Percentiles rank a stretch among this genome's conserved stretches.
Conservation (phyloP, 169 alveolate species). For the Plasmodium fragile region DNA sequence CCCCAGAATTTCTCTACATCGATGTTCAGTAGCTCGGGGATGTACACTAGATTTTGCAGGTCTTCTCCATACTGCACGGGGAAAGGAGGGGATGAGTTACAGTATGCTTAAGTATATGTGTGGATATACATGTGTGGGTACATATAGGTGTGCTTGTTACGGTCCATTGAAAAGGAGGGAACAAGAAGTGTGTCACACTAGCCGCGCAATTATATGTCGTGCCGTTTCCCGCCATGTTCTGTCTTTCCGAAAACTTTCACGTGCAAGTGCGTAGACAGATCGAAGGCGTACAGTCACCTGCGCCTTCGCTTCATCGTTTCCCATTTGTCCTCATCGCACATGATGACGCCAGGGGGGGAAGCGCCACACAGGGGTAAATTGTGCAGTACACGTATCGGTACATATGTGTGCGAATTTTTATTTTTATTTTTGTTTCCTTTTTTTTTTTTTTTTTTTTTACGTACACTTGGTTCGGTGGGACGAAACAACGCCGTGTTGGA, state of each 20-base stretch:
- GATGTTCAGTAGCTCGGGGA: constrained; percentile 62
- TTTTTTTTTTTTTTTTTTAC: constrained; percentile 11
- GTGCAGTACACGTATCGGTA: not conserved
- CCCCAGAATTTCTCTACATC: constrained; percentile 40
- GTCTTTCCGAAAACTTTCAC: not conserved
- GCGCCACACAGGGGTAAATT: not conserved
- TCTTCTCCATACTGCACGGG: constrained; percentile 51
- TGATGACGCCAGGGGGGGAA: not conserved
- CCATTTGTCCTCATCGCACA: not conserved
- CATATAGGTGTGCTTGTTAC: not conserved
- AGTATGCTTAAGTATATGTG: not conserved
- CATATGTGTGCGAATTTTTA: not conserved
- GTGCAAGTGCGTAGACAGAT: not conserved
- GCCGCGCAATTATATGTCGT: not conserved
- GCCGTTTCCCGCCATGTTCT: not conserved
- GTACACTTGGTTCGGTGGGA: constrained; percentile 71
- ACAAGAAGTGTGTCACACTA: not conserved
- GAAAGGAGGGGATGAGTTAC: not conserved
- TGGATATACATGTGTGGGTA: not conserved
- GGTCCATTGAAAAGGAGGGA: not conserved
- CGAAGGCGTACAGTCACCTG: not conserved
- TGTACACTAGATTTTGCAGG: constrained; percentile 25
- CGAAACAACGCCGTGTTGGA: constrained; percentile 66
- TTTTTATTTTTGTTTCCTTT: not conserved
- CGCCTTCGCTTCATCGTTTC: not conserved